Percentiles rank a stretch among this genome's conserved stretches.
Conservation (phyloP, 2,329 filamentous ascomycete genomes). For the Ophiostoma pallidulum region DNA sequence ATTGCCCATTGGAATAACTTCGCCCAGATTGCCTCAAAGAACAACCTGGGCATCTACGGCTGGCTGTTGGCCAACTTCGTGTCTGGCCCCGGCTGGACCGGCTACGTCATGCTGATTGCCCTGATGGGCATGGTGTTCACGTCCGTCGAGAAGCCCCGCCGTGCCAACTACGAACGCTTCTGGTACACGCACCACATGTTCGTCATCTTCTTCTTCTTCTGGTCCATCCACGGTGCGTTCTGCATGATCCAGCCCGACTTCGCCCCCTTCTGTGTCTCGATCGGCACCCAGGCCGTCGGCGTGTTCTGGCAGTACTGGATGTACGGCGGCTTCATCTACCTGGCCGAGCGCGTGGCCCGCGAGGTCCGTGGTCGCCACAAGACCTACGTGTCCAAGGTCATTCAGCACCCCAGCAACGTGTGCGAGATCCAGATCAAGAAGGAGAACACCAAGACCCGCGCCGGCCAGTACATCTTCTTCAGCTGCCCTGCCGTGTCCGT, state of each 20-base stretch:
- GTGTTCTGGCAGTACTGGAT: constrained; percentile 88
- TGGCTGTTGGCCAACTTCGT: constrained; percentile 69
- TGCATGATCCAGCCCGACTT: constrained; percentile 85
- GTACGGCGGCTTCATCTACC: constrained; percentile 71
- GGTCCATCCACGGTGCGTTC: constrained; percentile 81
- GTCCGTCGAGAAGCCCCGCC: constrained; percentile 65
- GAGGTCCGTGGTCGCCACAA: constrained; percentile 73
- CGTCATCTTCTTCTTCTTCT: constrained; percentile 81
- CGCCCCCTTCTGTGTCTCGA: constrained; percentile 64
- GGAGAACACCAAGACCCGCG: constrained; percentile 69
- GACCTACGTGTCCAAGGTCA: constrained; percentile 80
- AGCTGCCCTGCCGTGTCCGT: constrained; percentile 79
- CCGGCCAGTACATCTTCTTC: constrained; percentile 82
- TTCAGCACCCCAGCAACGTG: constrained; percentile 81
- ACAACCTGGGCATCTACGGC: constrained; percentile 68
- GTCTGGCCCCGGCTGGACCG: constrained; percentile 75
- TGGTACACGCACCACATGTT: constrained; percentile 89
- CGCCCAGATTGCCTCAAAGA: constrained; percentile 63
- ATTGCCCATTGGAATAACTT: constrained; percentile 85
- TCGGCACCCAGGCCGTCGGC: constrained; percentile 56
- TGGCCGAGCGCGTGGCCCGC: constrained; percentile 68
- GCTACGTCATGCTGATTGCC: constrained; percentile 72
- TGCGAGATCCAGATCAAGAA: constrained; percentile 91
- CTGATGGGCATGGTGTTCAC: constrained; percentile 72
- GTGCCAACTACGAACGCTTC: constrained; percentile 79